phyloP scores from a whole-genome alignment of 2,329 filamentous ascomycete genomes.

The Colletotrichum lini region DNA sequence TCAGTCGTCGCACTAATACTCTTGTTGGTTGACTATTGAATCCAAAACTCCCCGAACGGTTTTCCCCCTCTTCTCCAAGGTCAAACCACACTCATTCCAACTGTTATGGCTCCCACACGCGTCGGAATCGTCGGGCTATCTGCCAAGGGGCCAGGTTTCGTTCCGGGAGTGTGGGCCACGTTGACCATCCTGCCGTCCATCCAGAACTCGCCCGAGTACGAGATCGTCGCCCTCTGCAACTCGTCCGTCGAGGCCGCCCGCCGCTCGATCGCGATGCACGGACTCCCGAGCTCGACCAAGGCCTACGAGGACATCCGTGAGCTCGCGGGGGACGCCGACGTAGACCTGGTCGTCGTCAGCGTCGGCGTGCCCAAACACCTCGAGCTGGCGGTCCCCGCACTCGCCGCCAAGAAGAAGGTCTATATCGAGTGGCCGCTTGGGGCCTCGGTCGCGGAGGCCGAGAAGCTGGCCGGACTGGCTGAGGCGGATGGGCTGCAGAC shows the following conservation, averaged over 20 bases:
- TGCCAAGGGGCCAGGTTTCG: constrained; percentile 59
- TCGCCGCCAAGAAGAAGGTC: constrained; percentile 65
- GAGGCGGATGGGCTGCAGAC: constrained; percentile 57
- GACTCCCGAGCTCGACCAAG: constrained; percentile 57
- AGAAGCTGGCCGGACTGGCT: constrained; percentile 59
- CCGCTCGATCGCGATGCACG: constrained; percentile 59
- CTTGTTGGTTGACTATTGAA: neutral
- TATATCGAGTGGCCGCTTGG: constrained; percentile 73
- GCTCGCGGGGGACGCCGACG: constrained; percentile 62
- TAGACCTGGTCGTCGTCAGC: constrained; percentile 69
- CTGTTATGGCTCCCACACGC: constrained; percentile 59
- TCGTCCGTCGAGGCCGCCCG: constrained; percentile 60
- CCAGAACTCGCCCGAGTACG: constrained; percentile 57
- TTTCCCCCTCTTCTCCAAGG: neutral
- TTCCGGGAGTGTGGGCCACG: constrained; percentile 67
- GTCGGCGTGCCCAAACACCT: constrained; percentile 70
- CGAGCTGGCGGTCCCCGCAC: constrained; percentile 58
- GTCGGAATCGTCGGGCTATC: constrained; percentile 73
- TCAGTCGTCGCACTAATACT: neutral
- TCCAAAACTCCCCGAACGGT: neutral
- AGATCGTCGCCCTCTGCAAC: constrained; percentile 68
- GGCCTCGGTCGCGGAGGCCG: constrained; percentile 55
- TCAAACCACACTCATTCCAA: too few species aligned
- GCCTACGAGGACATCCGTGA: constrained; percentile 66
- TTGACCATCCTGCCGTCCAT: constrained; percentile 70